Percentiles rank a stretch among this genome's conserved stretches.
phyloP scores from a whole-genome alignment of 768 basidiomycete genomes.

The Steccherinum ochraceum region DNA sequence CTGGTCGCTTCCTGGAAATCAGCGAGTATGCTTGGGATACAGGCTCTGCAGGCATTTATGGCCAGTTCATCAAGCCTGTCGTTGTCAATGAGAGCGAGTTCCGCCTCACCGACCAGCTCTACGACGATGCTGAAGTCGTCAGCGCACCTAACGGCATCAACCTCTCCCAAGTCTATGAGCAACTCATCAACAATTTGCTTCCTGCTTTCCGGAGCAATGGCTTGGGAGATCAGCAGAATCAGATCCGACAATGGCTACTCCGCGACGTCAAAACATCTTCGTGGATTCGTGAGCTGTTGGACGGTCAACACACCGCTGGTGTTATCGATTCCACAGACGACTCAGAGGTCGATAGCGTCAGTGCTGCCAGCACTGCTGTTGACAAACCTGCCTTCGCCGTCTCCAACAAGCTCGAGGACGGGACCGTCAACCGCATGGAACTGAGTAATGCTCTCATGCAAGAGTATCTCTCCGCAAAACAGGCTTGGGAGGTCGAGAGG shows the following conservation, averaged over 20 bases:
- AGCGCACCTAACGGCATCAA: slow-evolving; percentile 21
- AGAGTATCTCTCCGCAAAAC: slow-evolving; percentile 23
- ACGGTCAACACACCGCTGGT: slow-evolving; percentile 7
- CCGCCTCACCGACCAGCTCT: slow-evolving; percentile 23
- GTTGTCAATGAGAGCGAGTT: slow-evolving; percentile 25
- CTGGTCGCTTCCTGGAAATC: slow-evolving; percentile 20
- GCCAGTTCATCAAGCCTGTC: slow-evolving; percentile 23
- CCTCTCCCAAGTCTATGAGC: slow-evolving; percentile 22
- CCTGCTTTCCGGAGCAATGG: slow-evolving; percentile 14
- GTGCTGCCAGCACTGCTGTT: background rate
- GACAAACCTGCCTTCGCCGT: slow-evolving; percentile 4
- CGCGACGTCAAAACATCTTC: slow-evolving; percentile 16
- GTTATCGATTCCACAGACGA: background rate
- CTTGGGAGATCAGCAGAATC: slow-evolving; percentile 18
- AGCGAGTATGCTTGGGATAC: slow-evolving; percentile 18
- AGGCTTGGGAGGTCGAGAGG: slow-evolving; percentile 24
- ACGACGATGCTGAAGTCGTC: slow-evolving; percentile 18
- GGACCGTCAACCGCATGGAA: slow-evolving; percentile 23
- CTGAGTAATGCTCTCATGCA: slow-evolving; percentile 22
- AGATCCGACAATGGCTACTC: slow-evolving; percentile 22
- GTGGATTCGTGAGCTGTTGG: slow-evolving; percentile 19
- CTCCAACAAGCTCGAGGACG: slow-evolving; percentile 1
- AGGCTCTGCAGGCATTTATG: slow-evolving; percentile 23
- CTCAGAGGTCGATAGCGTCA: background rate
- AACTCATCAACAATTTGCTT: slow-evolving; percentile 22